Evolutionary conservation across 257 asterid genomes (phyloP), one percentile per base, ranked within the genome.

Genomic region (Leptodermis oblonga): DNA sequence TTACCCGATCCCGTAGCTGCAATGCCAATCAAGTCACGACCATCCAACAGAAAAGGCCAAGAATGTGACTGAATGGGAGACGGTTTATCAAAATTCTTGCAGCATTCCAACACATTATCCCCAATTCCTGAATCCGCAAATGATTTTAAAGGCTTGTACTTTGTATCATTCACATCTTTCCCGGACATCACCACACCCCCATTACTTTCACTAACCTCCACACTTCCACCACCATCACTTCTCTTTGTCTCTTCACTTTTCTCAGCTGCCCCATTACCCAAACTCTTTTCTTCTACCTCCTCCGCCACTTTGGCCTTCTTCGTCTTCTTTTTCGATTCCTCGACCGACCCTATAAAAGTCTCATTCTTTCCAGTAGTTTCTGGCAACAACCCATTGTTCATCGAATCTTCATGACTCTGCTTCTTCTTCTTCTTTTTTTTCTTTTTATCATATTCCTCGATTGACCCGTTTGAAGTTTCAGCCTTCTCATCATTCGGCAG

Each of bases 1-100:
- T 58, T 54, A 94, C 99, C 99, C 62, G 99, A 94, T 25, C 99
- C 99, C 39, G 98, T 94, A 64, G 83, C 86, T 13, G 99, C 99
- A 41, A 94, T 94, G 46, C 99, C 99, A 69, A 94, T 94, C 53
- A 94, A 85, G 82, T 94, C 99, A 1, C 97, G 96, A 34, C 95
- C 96, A 43, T 89, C 84, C 37, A 94, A 87, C 43, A 94, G 91
- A 75, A 87, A 94, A n/a, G 93, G 97, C 97, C 99, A 94, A 0
- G 98, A 81, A 75, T 94, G 86, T 25, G 98, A 80, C 61, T 94
- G 99, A 77, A 94, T 94, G 4, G 99, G 99, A 34, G 98, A 94
- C 0, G 98, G 99, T 79, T 83, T 89, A 65, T 82, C 87, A 33
- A 94, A 94, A 37, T 78, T 80, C 83, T 87, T 94, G 77, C 99